Percentiles rank a stretch among this genome's conserved stretches.
Conservation (phyloP, 164 flowering plant species). For the Liquidambar formosana region DNA sequence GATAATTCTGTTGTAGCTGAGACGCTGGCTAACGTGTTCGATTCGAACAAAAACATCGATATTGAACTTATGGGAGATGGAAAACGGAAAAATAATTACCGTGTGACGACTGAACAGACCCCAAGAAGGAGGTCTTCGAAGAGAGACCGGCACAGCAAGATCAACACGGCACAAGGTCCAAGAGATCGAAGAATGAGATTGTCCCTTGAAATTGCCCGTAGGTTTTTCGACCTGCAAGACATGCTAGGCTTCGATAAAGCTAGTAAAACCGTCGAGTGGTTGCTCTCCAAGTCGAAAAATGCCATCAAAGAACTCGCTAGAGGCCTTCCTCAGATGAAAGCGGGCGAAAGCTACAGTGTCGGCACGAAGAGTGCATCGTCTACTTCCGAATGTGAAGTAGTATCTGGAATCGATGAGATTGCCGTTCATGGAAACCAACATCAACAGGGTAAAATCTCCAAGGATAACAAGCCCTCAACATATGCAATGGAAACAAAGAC, state of each 20-base stretch:
- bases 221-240: conserved; percentile 71
- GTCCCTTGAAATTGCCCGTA: conserved; percentile 65
- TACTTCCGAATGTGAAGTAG: conserved; percentile 47
- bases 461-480: not conserved
- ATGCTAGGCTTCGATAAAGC: conserved; percentile 69
- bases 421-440: not conserved
- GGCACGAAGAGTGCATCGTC: conserved; percentile 25
- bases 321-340: conserved; percentile 8
- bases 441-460: not conserved
- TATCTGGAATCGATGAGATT: conserved; percentile 27
- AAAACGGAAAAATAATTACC: not conserved
- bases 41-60: not conserved
- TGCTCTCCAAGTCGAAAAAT: conserved; percentile 44
- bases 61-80: not conserved
- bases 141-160: conserved; percentile 80
- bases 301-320: conserved; percentile 50
- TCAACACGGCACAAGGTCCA: conserved; percentile 61
- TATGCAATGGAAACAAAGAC: not conserved
- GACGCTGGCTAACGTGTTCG: not conserved
- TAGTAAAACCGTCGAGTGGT: conserved; percentile 76
- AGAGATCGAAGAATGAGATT: conserved; percentile 80
- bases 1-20: not conserved
- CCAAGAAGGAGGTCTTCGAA: conserved; percentile 31
- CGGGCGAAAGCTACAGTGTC: conserved; percentile 1
- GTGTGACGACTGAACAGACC: not conserved